Conservation (phyloP, 805 yeast genomes). For the Metschnikowia sp. region DNA sequence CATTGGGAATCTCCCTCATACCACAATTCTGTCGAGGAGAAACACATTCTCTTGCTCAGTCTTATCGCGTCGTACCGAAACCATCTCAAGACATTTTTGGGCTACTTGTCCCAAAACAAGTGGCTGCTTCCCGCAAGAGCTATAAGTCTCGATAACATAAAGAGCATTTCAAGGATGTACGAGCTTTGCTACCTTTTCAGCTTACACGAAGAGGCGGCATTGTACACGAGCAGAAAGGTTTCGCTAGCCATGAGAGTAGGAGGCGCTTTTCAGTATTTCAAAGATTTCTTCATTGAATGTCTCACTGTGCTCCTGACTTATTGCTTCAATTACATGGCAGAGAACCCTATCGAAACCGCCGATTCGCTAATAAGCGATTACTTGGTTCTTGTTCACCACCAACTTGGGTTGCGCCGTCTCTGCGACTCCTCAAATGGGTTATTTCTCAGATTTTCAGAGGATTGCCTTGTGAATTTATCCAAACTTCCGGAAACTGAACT, state of each 20-base stretch:
- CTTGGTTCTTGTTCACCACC: conserved; percentile 63
- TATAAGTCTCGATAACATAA: conserved; percentile 14
- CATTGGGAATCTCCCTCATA: conserved; percentile 27
- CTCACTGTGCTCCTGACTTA: conserved; percentile 39
- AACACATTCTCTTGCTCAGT: conserved; percentile 44
- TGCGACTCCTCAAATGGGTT: conserved; percentile 66
- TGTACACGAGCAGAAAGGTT: conserved; percentile 31
- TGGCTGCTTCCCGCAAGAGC: conserved; percentile 32
- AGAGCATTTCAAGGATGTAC: conserved; percentile 28
- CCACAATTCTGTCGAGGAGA: conserved; percentile 22
- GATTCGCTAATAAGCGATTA: conserved; percentile 38
- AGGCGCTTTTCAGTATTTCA: conserved; percentile 42
- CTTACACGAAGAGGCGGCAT: conserved; percentile 50
- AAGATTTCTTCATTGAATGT: conserved; percentile 41
- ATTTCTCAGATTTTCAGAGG: conserved; percentile 60
- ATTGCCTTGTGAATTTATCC: conserved; percentile 43
- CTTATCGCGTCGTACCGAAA: conserved; percentile 54
- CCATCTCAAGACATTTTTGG: conserved; percentile 39
- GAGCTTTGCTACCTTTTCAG: conserved; percentile 47
- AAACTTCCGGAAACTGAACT: conserved; percentile 60
- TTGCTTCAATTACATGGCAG: conserved; percentile 18
- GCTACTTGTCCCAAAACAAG: conserved; percentile 19
- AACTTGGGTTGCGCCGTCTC: conserved; percentile 63
- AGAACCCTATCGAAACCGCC: neutral
- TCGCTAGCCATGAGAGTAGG: conserved; percentile 44